Base-by-base conservation (phyloP, 2,329 filamentous ascomycete genomes). In the Cadophora gregata region DNA sequence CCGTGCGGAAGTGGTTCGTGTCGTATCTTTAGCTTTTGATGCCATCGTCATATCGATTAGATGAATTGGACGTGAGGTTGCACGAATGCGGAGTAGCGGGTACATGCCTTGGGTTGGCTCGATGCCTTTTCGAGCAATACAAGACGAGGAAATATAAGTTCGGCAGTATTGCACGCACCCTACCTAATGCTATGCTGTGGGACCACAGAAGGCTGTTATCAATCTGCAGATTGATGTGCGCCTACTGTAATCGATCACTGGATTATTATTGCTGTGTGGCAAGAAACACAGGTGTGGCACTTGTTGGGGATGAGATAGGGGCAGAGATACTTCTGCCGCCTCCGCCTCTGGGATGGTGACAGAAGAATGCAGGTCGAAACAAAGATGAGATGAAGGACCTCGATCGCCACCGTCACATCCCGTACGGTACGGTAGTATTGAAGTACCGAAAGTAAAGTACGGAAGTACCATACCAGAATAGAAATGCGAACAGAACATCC, bases 81-180 rank as follows among this genome's bases (percentile, higher is more conserved):
- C 33, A 59, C 36, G 12, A 36, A 59, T 59, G 55, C 31, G 33
- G 33, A 59, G 55, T 59, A 42, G 53, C 53, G 53, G 55, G 16
- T 59, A 45, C 33, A 24, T 59, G 33, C 36, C 24, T 29, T 42
- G 55, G 33, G 21, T 25, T 59, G 36, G 33, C 55, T 59, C 45
- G 55, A 59, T 59, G 55, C 55, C 55, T 24, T 59, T 59, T 59
- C 33, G 55, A 59, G 55, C 45, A 45, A 59, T 59, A 59, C 55
- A 45, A 59, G 55, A 38, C 55, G 55, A 59, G 55, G 42, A 21
- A 47, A 47, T 47, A 47, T 47, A 47, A 47, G n/a, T 42, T 38
- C 55, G n/a, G 55, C 14, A 33, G 50, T 29, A n/a, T 27, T 31
- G 27, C n/a, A n/a, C 42, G 27, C n/a, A n/a, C 42, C 42, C n/a